phyloP scores from a whole-genome alignment of 2,329 filamentous ascomycete genomes.

The Seiridium unicorne region DNA sequence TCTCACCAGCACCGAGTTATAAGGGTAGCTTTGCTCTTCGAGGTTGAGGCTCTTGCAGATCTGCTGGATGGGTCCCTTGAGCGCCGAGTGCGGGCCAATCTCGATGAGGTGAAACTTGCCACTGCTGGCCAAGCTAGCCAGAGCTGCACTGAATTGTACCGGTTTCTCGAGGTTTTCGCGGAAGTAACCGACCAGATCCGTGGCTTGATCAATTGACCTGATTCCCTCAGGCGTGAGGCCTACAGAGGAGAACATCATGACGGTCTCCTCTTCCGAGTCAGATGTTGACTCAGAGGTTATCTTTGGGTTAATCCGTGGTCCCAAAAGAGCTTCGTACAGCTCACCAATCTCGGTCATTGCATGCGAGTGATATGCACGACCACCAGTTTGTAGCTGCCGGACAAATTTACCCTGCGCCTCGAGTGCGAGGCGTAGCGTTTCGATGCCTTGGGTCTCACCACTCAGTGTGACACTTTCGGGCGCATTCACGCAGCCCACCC shows the following conservation, averaged over 20 bases:
- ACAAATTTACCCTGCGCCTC: background rate
- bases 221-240: background rate
- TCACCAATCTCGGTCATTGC: conserved; percentile 11
- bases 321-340: conserved; percentile 8
- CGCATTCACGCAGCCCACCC: conserved; percentile 4
- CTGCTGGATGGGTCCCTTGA: conserved; percentile 6
- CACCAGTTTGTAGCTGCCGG: conserved; percentile 8
- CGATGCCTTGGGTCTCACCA: background rate
- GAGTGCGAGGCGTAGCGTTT: conserved; percentile 1
- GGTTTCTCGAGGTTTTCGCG: background rate
- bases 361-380: conserved; percentile 15
- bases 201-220: background rate
- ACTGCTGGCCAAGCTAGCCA: conserved; percentile 12
- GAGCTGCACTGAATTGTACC: background rate
- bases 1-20: background rate
- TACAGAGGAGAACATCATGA: background rate
- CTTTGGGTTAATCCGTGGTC: too few relatives aligned
- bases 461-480: conserved; percentile 3
- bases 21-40: background rate
- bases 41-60: background rate
- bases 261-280: background rate
- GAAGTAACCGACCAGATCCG: background rate
- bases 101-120: conserved; percentile 2
- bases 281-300: too few relatives aligned
- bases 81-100: background rate